Evolutionary conservation across 2,329 filamentous ascomycete species (phyloP).

Genomic region (Penicillium psychrosexuale): DNA sequence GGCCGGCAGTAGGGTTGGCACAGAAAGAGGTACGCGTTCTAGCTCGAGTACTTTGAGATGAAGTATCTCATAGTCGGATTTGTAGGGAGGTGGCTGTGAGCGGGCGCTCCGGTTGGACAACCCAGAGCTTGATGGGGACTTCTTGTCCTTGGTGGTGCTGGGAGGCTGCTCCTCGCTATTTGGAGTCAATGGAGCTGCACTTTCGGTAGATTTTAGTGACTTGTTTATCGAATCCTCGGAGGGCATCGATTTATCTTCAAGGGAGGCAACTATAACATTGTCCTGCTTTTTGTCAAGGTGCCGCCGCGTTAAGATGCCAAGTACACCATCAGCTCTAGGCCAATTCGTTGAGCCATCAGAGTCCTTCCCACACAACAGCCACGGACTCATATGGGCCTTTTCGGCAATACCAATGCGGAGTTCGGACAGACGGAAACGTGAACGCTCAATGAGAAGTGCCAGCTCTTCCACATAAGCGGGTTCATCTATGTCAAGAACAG

Average conservation of each 20-base stretch:
- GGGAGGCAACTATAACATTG: not conserved
- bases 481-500: constrained; percentile 77
- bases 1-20: constrained; percentile 65
- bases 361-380: constrained; percentile 24
- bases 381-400: constrained; percentile 25
- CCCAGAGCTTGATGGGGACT: not conserved
- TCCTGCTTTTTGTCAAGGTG: constrained; percentile 5
- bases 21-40: constrained; percentile 70
- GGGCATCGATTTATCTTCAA: not conserved
- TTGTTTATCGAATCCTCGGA: not conserved
- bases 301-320: constrained; percentile 28
- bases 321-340: constrained; percentile 34
- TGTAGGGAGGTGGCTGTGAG: constrained; percentile 6
- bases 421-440: constrained; percentile 63
- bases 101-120: constrained; percentile 1
- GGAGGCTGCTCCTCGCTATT: not conserved
- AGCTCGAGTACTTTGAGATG: constrained; percentile 70
- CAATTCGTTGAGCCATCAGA: constrained; percentile 21
- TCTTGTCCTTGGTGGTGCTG: not conserved
- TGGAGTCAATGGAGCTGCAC: not conserved
- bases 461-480: constrained; percentile 80
- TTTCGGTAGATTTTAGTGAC: not conserved
- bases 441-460: constrained; percentile 71
- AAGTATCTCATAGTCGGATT: constrained; percentile 46
- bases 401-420: constrained; percentile 69